Evolutionary conservation across 441 rosid species (phyloP).

Genomic region (Euphorbia neoarborescens): DNA sequence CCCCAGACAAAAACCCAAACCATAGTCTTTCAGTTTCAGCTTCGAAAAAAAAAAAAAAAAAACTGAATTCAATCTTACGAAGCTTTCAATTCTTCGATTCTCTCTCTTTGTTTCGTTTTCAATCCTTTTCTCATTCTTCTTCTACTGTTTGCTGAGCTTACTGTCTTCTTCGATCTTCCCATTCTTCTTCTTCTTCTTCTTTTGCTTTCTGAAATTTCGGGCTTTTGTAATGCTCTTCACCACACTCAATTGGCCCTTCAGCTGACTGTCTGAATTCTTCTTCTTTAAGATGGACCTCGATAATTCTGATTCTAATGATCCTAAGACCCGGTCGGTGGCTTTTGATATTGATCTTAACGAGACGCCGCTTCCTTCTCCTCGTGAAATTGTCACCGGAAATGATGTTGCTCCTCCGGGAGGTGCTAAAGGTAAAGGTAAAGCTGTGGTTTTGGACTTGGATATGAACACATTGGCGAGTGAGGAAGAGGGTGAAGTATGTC

Average conservation of each 20-base stretch:
- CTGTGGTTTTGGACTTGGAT: constrained; percentile 27
- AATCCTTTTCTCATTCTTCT: neutral
- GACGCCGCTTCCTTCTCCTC: constrained; percentile 34
- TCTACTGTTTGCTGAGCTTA: neutral
- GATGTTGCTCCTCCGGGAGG: neutral
- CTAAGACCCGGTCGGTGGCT: constrained; percentile 12
- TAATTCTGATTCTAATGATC: neutral
- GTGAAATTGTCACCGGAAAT: constrained; percentile 14
- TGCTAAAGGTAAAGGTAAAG: constrained; percentile 15
- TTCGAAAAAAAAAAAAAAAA: too few species aligned
- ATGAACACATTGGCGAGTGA: constrained; percentile 42
- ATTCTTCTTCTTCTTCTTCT: neutral
- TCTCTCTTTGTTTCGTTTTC: neutral
- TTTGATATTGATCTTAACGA: constrained; percentile 48
- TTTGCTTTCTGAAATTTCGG: neutral
- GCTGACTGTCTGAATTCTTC: neutral
- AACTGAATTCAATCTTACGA: too few species aligned
- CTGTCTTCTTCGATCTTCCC: neutral
- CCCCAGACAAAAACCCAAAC: constrained; percentile 16
- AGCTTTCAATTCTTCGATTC: constrained; percentile 13
- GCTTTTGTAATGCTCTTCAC: constrained; percentile 15
- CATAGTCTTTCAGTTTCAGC: constrained; percentile 9
- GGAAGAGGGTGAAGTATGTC: constrained; percentile 25
- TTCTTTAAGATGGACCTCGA: constrained; percentile 16
- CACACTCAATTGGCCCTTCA: neutral